Evolutionary conservation across 106 monocot species (phyloP).

Genomic region (Triglochin maritima): DNA sequence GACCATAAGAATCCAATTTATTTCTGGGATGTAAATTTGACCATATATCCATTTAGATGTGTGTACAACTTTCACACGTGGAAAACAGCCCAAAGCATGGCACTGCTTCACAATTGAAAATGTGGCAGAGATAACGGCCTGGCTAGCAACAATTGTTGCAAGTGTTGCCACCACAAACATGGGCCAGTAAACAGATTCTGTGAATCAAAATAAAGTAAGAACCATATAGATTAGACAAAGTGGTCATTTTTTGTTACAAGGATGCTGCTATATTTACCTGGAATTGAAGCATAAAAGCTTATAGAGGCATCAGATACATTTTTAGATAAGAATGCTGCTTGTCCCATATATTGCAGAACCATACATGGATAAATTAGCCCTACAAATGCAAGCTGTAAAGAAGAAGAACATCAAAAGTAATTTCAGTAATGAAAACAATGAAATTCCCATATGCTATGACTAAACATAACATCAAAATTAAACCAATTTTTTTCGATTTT

Average conservation of each 20-base stretch:
- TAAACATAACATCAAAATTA: too few relatives aligned
- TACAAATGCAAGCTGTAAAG: slow-evolving; percentile 24
- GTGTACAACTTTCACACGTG: slow-evolving; percentile 78
- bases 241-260: too few relatives aligned
- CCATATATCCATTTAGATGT: slow-evolving; percentile 74
- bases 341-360: slow-evolving; percentile 35
- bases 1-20: slow-evolving; percentile 81
- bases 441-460: too few relatives aligned
- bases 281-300: slow-evolving; percentile 32
- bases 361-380: slow-evolving; percentile 27
- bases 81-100: slow-evolving; percentile 76
- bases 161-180: slow-evolving; percentile 65
- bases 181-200: slow-evolving; percentile 81
- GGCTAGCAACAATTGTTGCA: slow-evolving; percentile 79
- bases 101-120: slow-evolving; percentile 93
- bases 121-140: slow-evolving; percentile 81
- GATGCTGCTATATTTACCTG: slow-evolving; percentile 7
- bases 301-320: slow-evolving; percentile 10
- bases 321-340: slow-evolving; percentile 29
- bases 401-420: neutral
- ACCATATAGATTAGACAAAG: neutral
- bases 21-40: slow-evolving; percentile 77
- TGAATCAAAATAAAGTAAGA: slow-evolving; percentile 8
- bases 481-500: too few relatives aligned
- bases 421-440: neutral